phyloP scores from a whole-genome alignment of 202 grass and related monocot species.

The Tripidium arundinaceum region DNA sequence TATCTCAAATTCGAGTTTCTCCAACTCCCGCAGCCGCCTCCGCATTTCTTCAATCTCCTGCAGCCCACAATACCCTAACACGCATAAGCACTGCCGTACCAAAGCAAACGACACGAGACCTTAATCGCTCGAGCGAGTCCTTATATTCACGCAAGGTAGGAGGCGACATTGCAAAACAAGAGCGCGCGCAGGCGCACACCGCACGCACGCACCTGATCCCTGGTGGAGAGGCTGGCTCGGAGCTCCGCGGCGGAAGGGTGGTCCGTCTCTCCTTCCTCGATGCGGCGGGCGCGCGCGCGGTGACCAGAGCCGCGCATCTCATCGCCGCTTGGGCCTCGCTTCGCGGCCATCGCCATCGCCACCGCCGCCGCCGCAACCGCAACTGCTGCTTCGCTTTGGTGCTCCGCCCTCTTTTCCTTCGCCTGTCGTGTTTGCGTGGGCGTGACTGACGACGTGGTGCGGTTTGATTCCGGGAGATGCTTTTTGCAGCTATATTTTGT shows the following conservation, averaged over 20 bases:
- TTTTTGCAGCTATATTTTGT: not conserved
- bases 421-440: not conserved
- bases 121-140: not conserved
- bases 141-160: not conserved
- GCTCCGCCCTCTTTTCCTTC: not conserved
- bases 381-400: not conserved
- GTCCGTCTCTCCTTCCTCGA: not conserved
- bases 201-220: constrained; percentile 17
- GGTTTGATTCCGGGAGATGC: too few relatives aligned
- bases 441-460: not conserved
- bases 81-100: not conserved
- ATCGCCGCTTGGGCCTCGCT: not conserved
- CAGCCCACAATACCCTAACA: constrained; percentile 13
- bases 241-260: not conserved
- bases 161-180: not conserved
- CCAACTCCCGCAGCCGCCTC: constrained; percentile 21
- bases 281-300: not conserved
- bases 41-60: constrained; percentile 27
- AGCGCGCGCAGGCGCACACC: not conserved
- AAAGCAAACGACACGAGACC: not conserved
- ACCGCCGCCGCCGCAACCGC: not conserved
- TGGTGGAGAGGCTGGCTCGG: constrained; percentile 13
- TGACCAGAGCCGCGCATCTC: not conserved
- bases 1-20: constrained; percentile 16
- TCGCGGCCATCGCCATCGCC: not conserved